Evolutionary conservation across 192 early-diverging fungal genomes (phyloP).

Genomic region (Coemansia sp.): DNA sequence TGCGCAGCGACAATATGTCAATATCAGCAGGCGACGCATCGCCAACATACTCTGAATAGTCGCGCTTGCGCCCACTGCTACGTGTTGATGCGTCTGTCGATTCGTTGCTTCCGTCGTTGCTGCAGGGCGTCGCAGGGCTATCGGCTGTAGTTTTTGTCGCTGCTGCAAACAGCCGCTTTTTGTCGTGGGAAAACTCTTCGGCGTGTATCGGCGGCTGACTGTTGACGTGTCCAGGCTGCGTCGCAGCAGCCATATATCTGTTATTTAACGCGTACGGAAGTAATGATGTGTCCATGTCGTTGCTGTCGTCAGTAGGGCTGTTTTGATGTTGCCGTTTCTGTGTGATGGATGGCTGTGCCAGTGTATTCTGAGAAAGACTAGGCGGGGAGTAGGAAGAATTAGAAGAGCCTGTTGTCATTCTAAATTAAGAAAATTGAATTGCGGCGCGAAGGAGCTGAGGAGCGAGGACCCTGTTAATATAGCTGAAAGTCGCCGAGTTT

Average conservation of each 20-base stretch:
- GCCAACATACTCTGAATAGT: constrained; percentile 22
- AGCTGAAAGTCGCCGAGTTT: not conserved
- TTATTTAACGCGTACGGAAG: not conserved
- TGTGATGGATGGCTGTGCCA: constrained; percentile 1
- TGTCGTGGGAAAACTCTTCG: constrained; percentile 19
- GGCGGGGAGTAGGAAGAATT: constrained; percentile 3
- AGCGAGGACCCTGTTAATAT: constrained; percentile 6
- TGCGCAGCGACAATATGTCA: constrained; percentile 27
- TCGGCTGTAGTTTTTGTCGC: not conserved
- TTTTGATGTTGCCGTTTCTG: not conserved
- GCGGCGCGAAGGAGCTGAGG: not conserved
- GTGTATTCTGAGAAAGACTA: not conserved
- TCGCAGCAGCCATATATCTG: not conserved
- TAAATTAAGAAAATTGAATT: constrained; percentile 4
- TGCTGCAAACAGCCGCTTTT: not conserved
- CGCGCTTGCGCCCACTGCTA: constrained; percentile 33
- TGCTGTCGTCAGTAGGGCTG: not conserved
- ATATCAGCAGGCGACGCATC: constrained; percentile 9
- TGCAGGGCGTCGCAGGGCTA: not conserved
- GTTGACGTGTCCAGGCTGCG: not conserved
- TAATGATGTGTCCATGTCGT: constrained; percentile 1
- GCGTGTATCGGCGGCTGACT: not conserved
- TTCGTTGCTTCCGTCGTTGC: constrained; percentile 3
- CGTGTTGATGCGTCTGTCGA: not conserved
- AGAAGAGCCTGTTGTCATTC: constrained; percentile 20